Percentiles rank a stretch among this genome's conserved stretches.
Conservation (phyloP, 1,139 yeast genomes). For the Candida neerlandica region DNA sequence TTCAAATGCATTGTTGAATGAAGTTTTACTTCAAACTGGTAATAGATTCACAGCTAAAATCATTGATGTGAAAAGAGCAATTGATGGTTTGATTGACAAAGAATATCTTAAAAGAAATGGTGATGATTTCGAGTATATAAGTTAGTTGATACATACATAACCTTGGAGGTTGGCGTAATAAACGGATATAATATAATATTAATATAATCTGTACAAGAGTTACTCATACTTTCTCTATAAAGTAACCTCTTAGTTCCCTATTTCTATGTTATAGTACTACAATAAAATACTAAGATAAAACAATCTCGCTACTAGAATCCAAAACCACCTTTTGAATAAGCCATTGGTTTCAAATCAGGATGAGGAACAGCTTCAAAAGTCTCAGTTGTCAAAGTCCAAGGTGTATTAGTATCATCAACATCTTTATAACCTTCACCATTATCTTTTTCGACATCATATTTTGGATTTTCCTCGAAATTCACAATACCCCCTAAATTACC, state of each 20-base stretch:
- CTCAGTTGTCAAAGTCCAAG: conserved; percentile 53
- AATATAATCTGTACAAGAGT: not conserved
- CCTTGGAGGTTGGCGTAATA: too few relatives aligned
- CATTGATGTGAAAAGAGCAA: conserved; percentile 83
- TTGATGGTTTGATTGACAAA: conserved; percentile 82
- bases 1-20: conserved; percentile 82
- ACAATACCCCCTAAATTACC: conserved; percentile 91
- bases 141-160: conserved; percentile 34
- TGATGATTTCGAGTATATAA: conserved; percentile 78
- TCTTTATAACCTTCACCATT: conserved; percentile 58
- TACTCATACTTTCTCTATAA: not conserved
- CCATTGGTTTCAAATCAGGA: conserved; percentile 95
- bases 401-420: conserved; percentile 43
- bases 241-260: not conserved
- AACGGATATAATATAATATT: too few relatives aligned
- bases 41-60: conserved; percentile 85
- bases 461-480: conserved; percentile 49
- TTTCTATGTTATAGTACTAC: not conserved
- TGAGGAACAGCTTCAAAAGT: conserved; percentile 83
- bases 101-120: conserved; percentile 84
- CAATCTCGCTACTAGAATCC: conserved; percentile 32
- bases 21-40: conserved; percentile 84
- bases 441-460: conserved; percentile 33
- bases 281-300: not conserved
- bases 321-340: conserved; percentile 72